Base-by-base conservation (phyloP, 495 filamentous ascomycete genomes). In the Podospora sp. region DNA sequence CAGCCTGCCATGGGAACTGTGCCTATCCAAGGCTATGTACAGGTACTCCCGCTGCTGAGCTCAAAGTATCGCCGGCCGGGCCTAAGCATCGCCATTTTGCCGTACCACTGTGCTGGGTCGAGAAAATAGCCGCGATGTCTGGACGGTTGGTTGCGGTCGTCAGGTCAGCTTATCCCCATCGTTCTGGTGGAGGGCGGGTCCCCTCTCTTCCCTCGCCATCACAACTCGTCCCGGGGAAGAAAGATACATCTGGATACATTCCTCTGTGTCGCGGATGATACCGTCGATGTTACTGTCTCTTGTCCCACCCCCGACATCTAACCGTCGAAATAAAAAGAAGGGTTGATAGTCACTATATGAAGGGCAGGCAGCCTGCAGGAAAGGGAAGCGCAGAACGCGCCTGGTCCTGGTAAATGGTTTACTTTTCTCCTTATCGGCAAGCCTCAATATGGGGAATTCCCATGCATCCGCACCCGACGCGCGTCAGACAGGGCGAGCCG, bases 401-500 rank as follows among this genome's bases (percentile, higher is more conserved):
- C 40, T 46, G 40, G n/a, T n/a, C n/a, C n/a, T n/a, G n/a, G n/a
- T n/a, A n/a, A n/a, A n/a, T n/a, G n/a, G 40, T 46, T 46, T 33
- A 33, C 4, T 33, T 33, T 33, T n/a, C n/a, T n/a, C n/a, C 27
- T 20, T 25, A 49, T 25, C 60, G 33, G 35, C 59, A 61, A 24
- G 59, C 9, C 2, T 36, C 59, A 35, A 22, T 61, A 40, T 61
- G 29, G 27, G 9, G 27, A 61, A 36, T 40, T 62, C 21, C 27
- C 57, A 33, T 59, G 57, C 57, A 59, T 36, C 57, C 57, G 18
- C 18, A 27, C 57, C 57, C 57, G 27, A 50, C 60, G 40, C 60
- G 60, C 60, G 60, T 46, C 33, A 62, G 36, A 25, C 35, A 62
- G 36, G 60, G 60, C 36, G 40, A 62, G 33, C 24, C 33, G 60